phyloP scores from a whole-genome alignment of 2,329 filamentous ascomycete species.

The Pseudogymnoascus sp. region DNA sequence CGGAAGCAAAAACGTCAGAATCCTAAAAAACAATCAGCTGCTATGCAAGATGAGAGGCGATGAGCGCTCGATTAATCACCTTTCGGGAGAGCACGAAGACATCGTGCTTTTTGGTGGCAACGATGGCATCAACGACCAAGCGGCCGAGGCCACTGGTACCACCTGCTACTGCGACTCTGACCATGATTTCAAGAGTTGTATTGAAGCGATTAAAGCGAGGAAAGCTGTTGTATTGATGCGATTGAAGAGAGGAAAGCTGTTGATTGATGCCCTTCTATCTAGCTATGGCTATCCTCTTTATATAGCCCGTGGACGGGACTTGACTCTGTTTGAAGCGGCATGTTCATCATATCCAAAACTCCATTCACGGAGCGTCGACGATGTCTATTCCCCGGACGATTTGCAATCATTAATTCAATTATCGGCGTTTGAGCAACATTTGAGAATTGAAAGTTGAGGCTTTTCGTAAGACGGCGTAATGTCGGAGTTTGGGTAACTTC shows the following conservation, averaged over 20 bases:
- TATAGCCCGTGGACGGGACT: background rate
- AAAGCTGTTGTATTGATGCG: background rate
- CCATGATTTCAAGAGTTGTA: conserved; percentile 19
- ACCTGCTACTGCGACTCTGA: conserved; percentile 24
- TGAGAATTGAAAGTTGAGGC: background rate
- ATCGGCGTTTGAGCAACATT: background rate
- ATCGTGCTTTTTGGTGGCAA: conserved; percentile 23
- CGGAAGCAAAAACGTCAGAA: background rate
- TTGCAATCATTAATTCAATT: background rate
- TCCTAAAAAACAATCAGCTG: background rate
- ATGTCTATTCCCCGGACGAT: background rate
- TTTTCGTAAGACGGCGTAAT: background rate
- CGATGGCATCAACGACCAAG: conserved; percentile 23
- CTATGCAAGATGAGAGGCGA: too few relatives aligned
- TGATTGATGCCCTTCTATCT: background rate
- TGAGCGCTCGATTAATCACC: conserved; percentile 11
- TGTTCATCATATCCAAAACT: background rate
- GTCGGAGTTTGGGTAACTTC: background rate
- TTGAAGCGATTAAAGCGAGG: background rate
- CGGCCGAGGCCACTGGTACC: conserved; percentile 23
- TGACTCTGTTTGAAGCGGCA: background rate
- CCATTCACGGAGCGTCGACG: background rate
- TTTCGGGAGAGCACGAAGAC: conserved; percentile 26
- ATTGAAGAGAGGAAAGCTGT: background rate
- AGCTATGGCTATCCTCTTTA: background rate